Percentiles rank a stretch among this genome's conserved stretches.
Conservation (phyloP, 1,284 basidiomycete species). For the Stygiomarasmius scandens region DNA sequence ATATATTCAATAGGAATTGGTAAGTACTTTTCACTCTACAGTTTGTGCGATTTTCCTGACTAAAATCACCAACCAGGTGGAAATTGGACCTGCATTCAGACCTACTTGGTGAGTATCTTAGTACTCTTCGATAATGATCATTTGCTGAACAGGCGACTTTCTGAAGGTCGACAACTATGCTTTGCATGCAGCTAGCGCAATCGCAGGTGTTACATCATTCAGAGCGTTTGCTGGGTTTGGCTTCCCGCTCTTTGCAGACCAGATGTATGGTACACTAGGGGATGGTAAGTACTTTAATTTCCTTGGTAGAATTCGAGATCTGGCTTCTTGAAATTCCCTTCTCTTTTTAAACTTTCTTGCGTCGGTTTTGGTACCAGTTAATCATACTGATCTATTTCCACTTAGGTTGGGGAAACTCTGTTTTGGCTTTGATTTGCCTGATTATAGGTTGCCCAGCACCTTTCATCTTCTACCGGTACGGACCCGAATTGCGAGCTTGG, state of each 20-base stretch:
- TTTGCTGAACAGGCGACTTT: too few species aligned
- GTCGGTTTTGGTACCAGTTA: neutral
- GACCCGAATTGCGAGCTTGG: slow-evolving; percentile 31
- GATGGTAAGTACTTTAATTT: slow-evolving; percentile 23
- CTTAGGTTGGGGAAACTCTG: slow-evolving; percentile 33
- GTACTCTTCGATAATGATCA: too few species aligned
- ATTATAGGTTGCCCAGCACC: slow-evolving; percentile 36
- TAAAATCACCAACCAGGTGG: slow-evolving; percentile 21
- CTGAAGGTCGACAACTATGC: slow-evolving; percentile 35
- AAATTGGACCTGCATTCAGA: slow-evolving; percentile 34
- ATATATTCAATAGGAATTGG: slow-evolving; percentile 36
- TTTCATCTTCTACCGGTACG: slow-evolving; percentile 37
- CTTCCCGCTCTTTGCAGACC: slow-evolving; percentile 34
- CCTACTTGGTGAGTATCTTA: slow-evolving; percentile 24
- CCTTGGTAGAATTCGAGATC: too few species aligned
- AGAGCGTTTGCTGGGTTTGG: slow-evolving; percentile 33
- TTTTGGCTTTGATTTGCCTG: slow-evolving; percentile 34
- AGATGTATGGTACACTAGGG: slow-evolving; percentile 29
- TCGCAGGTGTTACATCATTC: slow-evolving; percentile 32
- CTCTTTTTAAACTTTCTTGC: neutral
- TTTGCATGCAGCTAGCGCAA: slow-evolving; percentile 31
- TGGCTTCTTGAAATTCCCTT: neutral
- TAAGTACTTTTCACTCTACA: slow-evolving; percentile 5
- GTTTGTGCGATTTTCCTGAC: neutral
- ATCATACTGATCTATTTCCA: slow-evolving; percentile 4